phyloP scores from a whole-genome alignment of 805 yeast species.

The Candida anglica region DNA sequence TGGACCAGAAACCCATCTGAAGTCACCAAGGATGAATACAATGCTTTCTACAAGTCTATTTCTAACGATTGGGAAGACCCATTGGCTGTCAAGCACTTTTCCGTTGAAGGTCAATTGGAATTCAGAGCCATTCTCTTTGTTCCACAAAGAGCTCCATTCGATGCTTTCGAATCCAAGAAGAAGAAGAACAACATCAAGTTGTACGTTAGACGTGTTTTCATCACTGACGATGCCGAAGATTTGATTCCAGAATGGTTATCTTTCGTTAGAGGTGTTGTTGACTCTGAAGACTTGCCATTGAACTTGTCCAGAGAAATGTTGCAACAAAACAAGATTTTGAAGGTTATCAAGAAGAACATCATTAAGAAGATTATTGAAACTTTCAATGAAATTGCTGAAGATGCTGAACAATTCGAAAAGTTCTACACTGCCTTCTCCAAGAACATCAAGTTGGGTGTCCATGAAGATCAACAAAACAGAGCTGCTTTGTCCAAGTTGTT shows the following conservation, averaged over 20 bases:
- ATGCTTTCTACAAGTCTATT: slow-evolving; percentile 98
- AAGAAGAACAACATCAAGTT: slow-evolving; percentile 98
- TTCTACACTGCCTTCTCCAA: slow-evolving; percentile 97
- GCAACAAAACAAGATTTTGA: slow-evolving; percentile 99
- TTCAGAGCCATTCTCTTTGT: slow-evolving; percentile 95
- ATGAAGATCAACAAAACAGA: slow-evolving; percentile 99
- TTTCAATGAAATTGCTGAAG: slow-evolving; percentile 99
- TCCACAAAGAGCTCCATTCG: slow-evolving; percentile 99
- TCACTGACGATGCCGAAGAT: slow-evolving; percentile 99
- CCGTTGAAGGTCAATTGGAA: slow-evolving; percentile 99
- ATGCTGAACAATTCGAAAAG: slow-evolving; percentile 95
- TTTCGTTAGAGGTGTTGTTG: slow-evolving; percentile 98
- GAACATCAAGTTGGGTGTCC: slow-evolving; percentile 98
- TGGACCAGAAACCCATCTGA: slow-evolving; percentile 99
- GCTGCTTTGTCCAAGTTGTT: slow-evolving; percentile 89
- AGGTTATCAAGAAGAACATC: slow-evolving; percentile 98
- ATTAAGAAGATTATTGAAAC: slow-evolving; percentile 98
- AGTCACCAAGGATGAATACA: slow-evolving; percentile 96
- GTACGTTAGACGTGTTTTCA: slow-evolving; percentile 98
- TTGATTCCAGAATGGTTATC: slow-evolving; percentile 98
- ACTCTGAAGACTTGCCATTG: slow-evolving; percentile 98
- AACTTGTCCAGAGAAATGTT: slow-evolving; percentile 99
- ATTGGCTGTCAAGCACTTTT: slow-evolving; percentile 98
- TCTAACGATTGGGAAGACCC: slow-evolving; percentile 99
- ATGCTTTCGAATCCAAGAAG: slow-evolving; percentile 96